These are phyloP conservation scores for Bullera alba DNA, from an alignment of 768 basidiomycete species.

Conservation along the genomic window DNA sequence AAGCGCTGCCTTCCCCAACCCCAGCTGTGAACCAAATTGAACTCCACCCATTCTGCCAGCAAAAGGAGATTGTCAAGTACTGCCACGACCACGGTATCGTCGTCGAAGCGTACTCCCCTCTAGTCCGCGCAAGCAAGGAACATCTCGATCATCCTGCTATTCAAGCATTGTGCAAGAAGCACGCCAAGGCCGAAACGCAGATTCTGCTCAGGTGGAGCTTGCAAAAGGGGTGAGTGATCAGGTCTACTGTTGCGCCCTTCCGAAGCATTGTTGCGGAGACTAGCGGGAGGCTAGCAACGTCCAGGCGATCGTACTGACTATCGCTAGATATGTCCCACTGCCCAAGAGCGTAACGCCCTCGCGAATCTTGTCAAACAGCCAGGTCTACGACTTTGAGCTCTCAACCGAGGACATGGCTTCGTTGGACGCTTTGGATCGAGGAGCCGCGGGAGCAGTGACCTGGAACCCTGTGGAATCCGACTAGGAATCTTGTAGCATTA, in stretches of 20 bases:
- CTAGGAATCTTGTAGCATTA: constrained; percentile 1
- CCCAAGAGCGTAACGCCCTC: constrained; percentile 68
- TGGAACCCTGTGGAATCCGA: constrained; percentile 71
- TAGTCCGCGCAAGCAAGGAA: constrained; percentile 52
- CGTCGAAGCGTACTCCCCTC: constrained; percentile 40
- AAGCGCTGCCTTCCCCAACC: constrained; percentile 26
- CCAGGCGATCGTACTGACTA: too few relatives aligned
- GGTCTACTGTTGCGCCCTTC: not conserved
- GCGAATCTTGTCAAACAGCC: constrained; percentile 52
- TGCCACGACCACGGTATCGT: constrained; percentile 59
- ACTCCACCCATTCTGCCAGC: constrained; percentile 60
- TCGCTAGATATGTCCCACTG: constrained; percentile 69
- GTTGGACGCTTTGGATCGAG: constrained; percentile 66
- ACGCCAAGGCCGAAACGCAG: constrained; percentile 45
- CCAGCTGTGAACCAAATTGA: constrained; percentile 44
- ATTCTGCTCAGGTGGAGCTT: constrained; percentile 51
- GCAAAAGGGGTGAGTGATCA: constrained; percentile 49
- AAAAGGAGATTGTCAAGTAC: constrained; percentile 66
- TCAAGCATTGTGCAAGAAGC: constrained; percentile 27
- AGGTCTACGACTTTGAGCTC: constrained; percentile 62
- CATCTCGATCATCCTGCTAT: constrained; percentile 29
- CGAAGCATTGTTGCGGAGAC: not conserved
- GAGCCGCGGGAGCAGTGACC: constrained; percentile 63
- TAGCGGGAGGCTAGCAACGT: constrained; percentile 24
- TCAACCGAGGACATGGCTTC: constrained; percentile 57